Evolutionary conservation across 192 early-diverging fungal species (phyloP).

Genomic region (Rhizophlyctis rosea): DNA sequence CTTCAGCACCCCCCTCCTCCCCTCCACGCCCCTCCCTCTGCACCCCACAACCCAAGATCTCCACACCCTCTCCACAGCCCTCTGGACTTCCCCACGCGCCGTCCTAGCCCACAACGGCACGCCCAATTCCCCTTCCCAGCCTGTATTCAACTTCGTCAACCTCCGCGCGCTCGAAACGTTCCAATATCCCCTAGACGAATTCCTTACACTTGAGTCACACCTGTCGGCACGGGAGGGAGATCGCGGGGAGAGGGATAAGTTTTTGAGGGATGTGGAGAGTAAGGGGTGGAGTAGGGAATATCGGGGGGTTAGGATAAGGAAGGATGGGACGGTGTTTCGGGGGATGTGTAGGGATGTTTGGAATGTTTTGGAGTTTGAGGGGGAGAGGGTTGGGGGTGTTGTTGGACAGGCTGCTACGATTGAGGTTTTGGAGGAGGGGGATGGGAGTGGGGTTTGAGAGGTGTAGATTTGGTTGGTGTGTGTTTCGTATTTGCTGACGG

Average conservation of each 20-base stretch:
- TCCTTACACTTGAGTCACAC: not conserved
- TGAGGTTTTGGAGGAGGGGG: too few species aligned
- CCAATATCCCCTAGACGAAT: not conserved
- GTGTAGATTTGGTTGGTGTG: too few species aligned
- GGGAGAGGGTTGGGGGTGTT: too few species aligned
- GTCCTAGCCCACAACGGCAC: not conserved
- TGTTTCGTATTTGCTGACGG: too few species aligned
- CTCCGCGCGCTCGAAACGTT: not conserved
- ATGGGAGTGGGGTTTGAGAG: too few species aligned
- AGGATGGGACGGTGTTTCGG: not conserved
- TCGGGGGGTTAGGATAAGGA: not conserved
- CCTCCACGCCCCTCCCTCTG: too few species aligned
- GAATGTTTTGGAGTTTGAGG: not conserved
- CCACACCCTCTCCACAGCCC: too few species aligned
- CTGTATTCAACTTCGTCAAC: not conserved
- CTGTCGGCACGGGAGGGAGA: not conserved
- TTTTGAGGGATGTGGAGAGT: not conserved
- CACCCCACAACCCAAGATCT: too few species aligned
- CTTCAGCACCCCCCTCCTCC: too few species aligned
- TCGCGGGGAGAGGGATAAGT: not conserved
- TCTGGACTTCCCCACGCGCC: not conserved
- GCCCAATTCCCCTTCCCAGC: not conserved
- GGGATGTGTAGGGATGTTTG: not conserved
- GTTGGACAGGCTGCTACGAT: constrained; percentile 1
- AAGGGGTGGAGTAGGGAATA: not conserved